phyloP scores from a whole-genome alignment of 164 flowering plant genomes.

The Dillenia turbinata region DNA sequence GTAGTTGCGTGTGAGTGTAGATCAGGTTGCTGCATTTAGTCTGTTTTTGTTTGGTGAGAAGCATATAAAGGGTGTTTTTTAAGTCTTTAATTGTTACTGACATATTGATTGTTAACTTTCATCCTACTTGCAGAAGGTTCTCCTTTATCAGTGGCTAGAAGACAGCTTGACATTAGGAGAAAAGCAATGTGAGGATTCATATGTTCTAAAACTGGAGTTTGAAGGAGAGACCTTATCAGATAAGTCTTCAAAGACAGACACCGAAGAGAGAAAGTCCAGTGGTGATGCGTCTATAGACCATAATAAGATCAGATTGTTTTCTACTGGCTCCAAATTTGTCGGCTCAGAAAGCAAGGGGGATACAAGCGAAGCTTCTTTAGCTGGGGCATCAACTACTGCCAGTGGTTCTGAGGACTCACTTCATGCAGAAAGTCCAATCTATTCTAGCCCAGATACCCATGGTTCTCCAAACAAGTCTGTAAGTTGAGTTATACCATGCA shows the following conservation, averaged over 20 bases:
- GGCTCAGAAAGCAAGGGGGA: conserved; percentile 11
- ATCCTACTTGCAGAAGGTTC: conserved; percentile 44
- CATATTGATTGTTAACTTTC: not conserved
- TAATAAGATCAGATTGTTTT: conserved; percentile 32
- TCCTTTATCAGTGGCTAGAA: conserved; percentile 87
- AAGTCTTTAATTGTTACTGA: not conserved
- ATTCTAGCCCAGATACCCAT: conserved; percentile 12
- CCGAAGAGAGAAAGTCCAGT: conserved; percentile 12
- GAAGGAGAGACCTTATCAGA: conserved; percentile 11
- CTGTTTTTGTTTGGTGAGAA: not conserved
- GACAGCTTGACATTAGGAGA: conserved; percentile 74
- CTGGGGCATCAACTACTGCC: conserved; percentile 10
- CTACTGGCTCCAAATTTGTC: conserved; percentile 16
- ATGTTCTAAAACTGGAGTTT: conserved; percentile 32
- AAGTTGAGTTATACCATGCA: conserved; percentile 14
- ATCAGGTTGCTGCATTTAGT: not conserved
- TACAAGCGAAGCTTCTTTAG: conserved; percentile 8
- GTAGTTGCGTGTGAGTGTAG: not conserved
- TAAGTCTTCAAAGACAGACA: conserved; percentile 14
- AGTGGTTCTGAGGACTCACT: conserved; percentile 18
- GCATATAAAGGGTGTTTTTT: too few relatives aligned
- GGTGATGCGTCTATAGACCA: conserved; percentile 16
- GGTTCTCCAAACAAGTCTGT: conserved; percentile 32
- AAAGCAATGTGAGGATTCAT: conserved; percentile 57
- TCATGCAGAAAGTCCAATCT: conserved; percentile 9